Evolutionary conservation across 2,329 filamentous ascomycete genomes (phyloP).

Genomic region (Zymoseptoria passerinii): DNA sequence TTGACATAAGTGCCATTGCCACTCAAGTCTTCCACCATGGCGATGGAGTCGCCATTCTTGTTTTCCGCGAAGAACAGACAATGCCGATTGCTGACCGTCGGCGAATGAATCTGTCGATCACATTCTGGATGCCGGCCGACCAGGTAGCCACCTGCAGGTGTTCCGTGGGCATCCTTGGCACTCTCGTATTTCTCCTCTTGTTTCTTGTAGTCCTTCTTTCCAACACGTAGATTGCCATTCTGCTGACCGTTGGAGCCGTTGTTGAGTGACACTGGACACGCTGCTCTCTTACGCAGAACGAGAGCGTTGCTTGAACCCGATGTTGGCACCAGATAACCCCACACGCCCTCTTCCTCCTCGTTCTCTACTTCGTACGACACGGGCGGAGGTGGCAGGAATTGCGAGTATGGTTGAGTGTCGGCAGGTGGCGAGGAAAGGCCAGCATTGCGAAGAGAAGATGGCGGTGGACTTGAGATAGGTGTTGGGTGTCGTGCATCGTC

Average conservation of each 20-base stretch:
- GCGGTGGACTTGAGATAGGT: conserved; percentile 30
- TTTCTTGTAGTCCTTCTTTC: conserved; percentile 48
- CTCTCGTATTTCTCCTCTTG: conserved; percentile 55
- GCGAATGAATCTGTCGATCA: conserved; percentile 60
- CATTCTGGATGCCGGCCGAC: conserved; percentile 92
- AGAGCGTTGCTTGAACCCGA: conserved; percentile 50
- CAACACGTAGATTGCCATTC: conserved; percentile 38
- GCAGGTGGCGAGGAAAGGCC: conserved; percentile 57
- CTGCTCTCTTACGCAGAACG: conserved; percentile 65
- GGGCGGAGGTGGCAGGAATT: conserved; percentile 64
- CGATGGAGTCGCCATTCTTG: conserved; percentile 50
- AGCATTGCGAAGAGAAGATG: conserved; percentile 28
- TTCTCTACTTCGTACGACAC: conserved; percentile 76
- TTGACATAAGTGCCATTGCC: conserved; percentile 97
- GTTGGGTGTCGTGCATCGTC: conserved; percentile 30
- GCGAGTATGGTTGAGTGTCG: conserved; percentile 72
- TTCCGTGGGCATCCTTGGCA: conserved; percentile 41
- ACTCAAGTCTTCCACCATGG: conserved; percentile 84
- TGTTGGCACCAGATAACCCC: conserved; percentile 87
- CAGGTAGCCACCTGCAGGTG: conserved; percentile 73
- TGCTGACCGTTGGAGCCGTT: conserved; percentile 25
- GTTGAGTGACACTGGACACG: conserved; percentile 53
- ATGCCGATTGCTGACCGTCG: conserved; percentile 80
- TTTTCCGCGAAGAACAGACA: conserved; percentile 60
- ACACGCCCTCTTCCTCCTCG: conserved; percentile 77